Base-by-base conservation (phyloP, 2,329 filamentous ascomycete genomes). In the Hansfordia pulvinata region DNA sequence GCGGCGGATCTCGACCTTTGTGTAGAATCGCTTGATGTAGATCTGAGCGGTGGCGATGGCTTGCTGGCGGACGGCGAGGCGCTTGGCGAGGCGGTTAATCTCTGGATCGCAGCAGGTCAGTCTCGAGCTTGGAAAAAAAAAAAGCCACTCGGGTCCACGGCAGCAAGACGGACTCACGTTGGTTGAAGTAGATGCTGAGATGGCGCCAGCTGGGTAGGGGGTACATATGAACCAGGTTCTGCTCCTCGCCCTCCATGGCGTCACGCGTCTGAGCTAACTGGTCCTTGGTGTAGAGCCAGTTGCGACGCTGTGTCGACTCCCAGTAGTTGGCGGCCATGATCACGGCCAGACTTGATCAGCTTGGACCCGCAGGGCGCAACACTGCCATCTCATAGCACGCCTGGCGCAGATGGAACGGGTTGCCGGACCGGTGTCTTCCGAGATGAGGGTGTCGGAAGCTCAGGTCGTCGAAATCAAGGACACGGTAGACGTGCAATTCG, bases 321-420 rank as follows among this genome's bases (percentile, higher is more conserved):
- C 86, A 98, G 59, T 88, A 98, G 55, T 88, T 94, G 47, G 86
- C 82, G 18, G 88, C 83, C 88, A 94, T 94, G 28, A n/a, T n/a
- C n/a, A n/a, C n/a, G n/a, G n/a, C n/a, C n/a, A n/a, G n/a, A n/a
- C n/a, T n/a, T n/a, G n/a, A n/a, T n/a, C n/a, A n/a, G n/a, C n/a
- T n/a, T n/a, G n/a, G n/a, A n/a, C n/a, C n/a, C n/a, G n/a, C n/a
- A n/a, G n/a, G n/a, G n/a, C n/a, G n/a, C n/a, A n/a, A n/a, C n/a
- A n/a, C n/a, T n/a, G n/a, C n/a, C n/a, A n/a, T n/a, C n/a, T n/a
- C n/a, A n/a, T n/a, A n/a, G n/a, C n/a, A n/a, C n/a, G n/a, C n/a
- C n/a, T n/a, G n/a, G 1, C 38, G 37, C 40, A 43, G 38, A 10
- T 33, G 23, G 6, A 27, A 34, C 5, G 26, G 12, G 17, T 34